Evolutionary conservation across 2,329 filamentous ascomycete genomes (phyloP), one percentile per base, ranked within the genome.

Genomic region (Trichoderma semiorbis): DNA sequence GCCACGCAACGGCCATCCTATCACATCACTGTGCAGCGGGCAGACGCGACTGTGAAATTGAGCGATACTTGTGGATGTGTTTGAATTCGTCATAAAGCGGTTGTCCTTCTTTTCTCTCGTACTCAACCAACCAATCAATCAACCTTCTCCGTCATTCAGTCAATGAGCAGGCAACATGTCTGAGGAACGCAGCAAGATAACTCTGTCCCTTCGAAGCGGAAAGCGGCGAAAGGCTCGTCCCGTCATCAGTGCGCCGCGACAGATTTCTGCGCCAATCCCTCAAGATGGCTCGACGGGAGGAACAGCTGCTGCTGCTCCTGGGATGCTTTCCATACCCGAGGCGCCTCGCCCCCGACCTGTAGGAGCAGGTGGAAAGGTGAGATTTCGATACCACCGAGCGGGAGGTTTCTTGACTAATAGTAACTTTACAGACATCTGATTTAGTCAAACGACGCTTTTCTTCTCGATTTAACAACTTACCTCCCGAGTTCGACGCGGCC

Each of bases 401-500:
- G 8, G 10, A 3, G 2, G n/a, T 5, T 2, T 53, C 32, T 11
- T 16, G 28, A 7, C 62, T 63, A 58, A 67, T 30, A 1, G 7
- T 28, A 7, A 14, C n/a, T 24, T 14, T 12, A 5, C 34, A 90
- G 88, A 91, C 89, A 1, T 89, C 89, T 28, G 95, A 99, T 80
- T 86, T 98, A 69, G 95, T 99, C 72, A 98, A 98, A 84, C 89
- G 94, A 76, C 88, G 96, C 76, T 99, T 98, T 82, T 98, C 96
- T 50, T 95, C 95, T 55, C 91, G 95, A 73, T 97, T 98, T 81
- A 95, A 94, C 77, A 90, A 93, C 75, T 81, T 91, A 1, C 92
- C 92, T 1, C 84, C 89, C 72, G 90, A 93, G 77, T 92, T 90
- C 79, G 88, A 91, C 76, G 85, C 87, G 75, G 89, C 88, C 70